Percentiles rank a stretch among this genome's conserved stretches.
Conservation (phyloP, 176 grass and related monocot genomes). For the Aegilops umbellulata region DNA sequence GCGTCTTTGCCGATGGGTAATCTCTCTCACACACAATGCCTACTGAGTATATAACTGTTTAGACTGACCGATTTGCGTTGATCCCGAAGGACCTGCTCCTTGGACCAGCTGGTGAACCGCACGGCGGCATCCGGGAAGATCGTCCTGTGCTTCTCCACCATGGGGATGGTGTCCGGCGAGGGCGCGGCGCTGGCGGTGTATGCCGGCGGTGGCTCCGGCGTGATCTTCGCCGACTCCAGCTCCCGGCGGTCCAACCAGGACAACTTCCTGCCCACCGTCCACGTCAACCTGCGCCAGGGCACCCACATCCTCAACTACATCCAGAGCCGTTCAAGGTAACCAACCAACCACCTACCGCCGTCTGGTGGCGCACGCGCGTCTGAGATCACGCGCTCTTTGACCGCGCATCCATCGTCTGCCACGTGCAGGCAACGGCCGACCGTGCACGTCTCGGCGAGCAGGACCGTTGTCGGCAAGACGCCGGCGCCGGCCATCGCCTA, state of each 20-base stretch:
- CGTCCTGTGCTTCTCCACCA: constrained; percentile 69
- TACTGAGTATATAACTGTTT: background rate
- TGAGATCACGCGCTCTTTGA: background rate
- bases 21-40: background rate
- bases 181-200: constrained; percentile 56
- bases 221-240: constrained; percentile 70
- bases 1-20: constrained; percentile 65
- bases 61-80: background rate
- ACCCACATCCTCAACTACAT: constrained; percentile 86
- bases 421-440: constrained; percentile 18
- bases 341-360: too few species aligned
- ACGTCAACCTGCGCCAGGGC: constrained; percentile 71
- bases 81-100: constrained; percentile 47
- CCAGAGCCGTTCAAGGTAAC: constrained; percentile 4
- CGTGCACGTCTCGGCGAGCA: constrained; percentile 47
- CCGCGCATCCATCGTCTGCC: background rate
- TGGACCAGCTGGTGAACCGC: constrained; percentile 43
- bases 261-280: constrained; percentile 60
- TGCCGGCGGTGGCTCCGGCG: constrained; percentile 46
- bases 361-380: too few species aligned
- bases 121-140: constrained; percentile 46
- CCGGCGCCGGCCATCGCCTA: constrained; percentile 64
- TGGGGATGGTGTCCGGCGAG: constrained; percentile 48
- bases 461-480: constrained; percentile 45
- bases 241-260: constrained; percentile 53